Evolutionary conservation across 2,329 filamentous ascomycete species (phyloP).

Genomic region (Didymellaceae sp.): DNA sequence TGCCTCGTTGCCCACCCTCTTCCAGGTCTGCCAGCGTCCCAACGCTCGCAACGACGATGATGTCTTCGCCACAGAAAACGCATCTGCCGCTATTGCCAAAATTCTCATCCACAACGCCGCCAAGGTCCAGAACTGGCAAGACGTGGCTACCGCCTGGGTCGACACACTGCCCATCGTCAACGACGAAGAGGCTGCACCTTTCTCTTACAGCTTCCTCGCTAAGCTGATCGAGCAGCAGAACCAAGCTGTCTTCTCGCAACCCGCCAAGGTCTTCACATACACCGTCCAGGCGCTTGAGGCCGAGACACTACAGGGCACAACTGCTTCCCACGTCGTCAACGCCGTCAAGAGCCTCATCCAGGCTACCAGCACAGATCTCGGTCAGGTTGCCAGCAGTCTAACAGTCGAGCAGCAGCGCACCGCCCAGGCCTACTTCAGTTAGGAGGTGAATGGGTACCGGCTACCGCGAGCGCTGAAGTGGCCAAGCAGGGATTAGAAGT

Average conservation of each 20-base stretch:
- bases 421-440: constrained; percentile 80
- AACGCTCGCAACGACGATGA: constrained; percentile 90
- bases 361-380: constrained; percentile 75
- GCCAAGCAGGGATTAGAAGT: neutral
- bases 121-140: constrained; percentile 77
- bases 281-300: constrained; percentile 90
- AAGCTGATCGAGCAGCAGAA: constrained; percentile 95
- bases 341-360: constrained; percentile 80
- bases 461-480: constrained; percentile 4
- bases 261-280: constrained; percentile 80
- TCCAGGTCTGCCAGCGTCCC: constrained; percentile 80
- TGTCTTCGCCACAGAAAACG: constrained; percentile 96
- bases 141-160: constrained; percentile 84
- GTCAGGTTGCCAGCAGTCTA: constrained; percentile 76
- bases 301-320: constrained; percentile 86
- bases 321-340: constrained; percentile 75
- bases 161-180: constrained; percentile 90
- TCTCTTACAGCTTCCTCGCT: constrained; percentile 89
- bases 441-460: constrained; percentile 32
- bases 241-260: constrained; percentile 77
- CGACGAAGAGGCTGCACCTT: constrained; percentile 96
- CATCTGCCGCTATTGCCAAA: constrained; percentile 95
- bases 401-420: constrained; percentile 79
- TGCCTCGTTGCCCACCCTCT: constrained; percentile 78
- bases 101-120: constrained; percentile 87